phyloP scores from a whole-genome alignment of 2,329 filamentous ascomycete species.

The Zelopaecilomyces penicillatus region DNA sequence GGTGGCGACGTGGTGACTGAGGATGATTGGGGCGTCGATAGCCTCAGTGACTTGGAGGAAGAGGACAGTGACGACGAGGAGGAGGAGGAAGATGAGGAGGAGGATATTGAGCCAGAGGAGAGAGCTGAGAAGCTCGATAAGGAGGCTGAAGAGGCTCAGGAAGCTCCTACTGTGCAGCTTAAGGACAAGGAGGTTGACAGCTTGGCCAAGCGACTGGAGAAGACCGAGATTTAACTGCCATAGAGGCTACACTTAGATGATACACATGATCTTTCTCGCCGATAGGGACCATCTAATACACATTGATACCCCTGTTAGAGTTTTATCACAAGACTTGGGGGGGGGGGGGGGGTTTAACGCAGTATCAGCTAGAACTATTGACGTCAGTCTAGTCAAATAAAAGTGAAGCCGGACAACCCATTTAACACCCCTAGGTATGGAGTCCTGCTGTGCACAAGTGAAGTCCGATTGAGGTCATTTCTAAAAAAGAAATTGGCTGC shows the following conservation, averaged over 20 bases:
- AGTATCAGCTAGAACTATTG: not conserved
- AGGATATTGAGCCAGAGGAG: conserved; percentile 52
- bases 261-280: too few species aligned
- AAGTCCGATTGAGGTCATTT: too few species aligned
- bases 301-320: too few species aligned
- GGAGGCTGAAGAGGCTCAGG: conserved; percentile 63
- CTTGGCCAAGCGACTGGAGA: conserved; percentile 65
- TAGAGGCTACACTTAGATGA: conserved; percentile 16
- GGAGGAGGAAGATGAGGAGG: conserved; percentile 61
- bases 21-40: conserved; percentile 77
- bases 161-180: conserved; percentile 61
- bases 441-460: too few species aligned
- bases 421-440: too few species aligned
- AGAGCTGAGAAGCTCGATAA: conserved; percentile 61
- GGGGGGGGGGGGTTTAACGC: too few species aligned
- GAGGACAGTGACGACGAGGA: conserved; percentile 62
- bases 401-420: too few species aligned
- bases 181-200: conserved; percentile 75
- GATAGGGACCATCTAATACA: too few species aligned
- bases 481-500: too few species aligned
- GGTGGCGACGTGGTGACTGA: conserved; percentile 61
- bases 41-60: conserved; percentile 77
- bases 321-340: too few species aligned
- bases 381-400: not conserved
- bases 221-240: conserved; percentile 48